These are phyloP conservation scores for Haplosporangium sp. DNA, from an alignment of 371 early-diverging fungal species.

Conservation along the genomic window DNA sequence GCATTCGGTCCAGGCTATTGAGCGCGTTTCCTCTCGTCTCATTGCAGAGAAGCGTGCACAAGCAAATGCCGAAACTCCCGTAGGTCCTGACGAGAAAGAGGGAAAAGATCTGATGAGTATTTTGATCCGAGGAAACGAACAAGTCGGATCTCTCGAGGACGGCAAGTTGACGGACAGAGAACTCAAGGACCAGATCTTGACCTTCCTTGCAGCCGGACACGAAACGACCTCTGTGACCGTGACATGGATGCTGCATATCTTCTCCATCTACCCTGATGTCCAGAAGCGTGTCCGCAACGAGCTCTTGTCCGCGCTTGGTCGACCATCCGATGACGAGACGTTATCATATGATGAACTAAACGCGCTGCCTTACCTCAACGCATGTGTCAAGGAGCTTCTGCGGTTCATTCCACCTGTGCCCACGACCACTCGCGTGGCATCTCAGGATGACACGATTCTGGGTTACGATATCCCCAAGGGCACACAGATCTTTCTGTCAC, in stretches of 20 bases:
- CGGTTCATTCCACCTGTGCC: conserved; percentile 68
- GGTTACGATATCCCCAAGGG: conserved; percentile 67
- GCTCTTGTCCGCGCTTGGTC: conserved; percentile 29
- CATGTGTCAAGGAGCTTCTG: conserved; percentile 64
- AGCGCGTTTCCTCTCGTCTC: conserved; percentile 57
- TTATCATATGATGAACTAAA: conserved; percentile 61
- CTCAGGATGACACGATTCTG: conserved; percentile 57
- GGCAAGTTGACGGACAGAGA: conserved; percentile 38
- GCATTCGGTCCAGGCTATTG: conserved; percentile 47
- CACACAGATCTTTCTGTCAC: conserved; percentile 57
- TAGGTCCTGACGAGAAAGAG: conserved; percentile 1
- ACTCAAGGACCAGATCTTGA: conserved; percentile 55
- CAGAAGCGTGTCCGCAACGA: conserved; percentile 36
- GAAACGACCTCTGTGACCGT: conserved; percentile 48
- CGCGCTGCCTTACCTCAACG: conserved; percentile 58
- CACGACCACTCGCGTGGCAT: conserved; percentile 56
- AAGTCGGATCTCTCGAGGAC: conserved; percentile 34
- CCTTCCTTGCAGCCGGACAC: conserved; percentile 55
- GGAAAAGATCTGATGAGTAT: conserved; percentile 46
- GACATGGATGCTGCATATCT: conserved; percentile 49
- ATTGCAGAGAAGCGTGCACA: conserved; percentile 53
- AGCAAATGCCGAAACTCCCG: conserved; percentile 2
- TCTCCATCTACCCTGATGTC: conserved; percentile 35
- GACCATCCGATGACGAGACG: conserved; percentile 7
- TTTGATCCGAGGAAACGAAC: conserved; percentile 43